phyloP scores from a whole-genome alignment of 495 filamentous ascomycete genomes.

The Aspergillus funiculosus region DNA sequence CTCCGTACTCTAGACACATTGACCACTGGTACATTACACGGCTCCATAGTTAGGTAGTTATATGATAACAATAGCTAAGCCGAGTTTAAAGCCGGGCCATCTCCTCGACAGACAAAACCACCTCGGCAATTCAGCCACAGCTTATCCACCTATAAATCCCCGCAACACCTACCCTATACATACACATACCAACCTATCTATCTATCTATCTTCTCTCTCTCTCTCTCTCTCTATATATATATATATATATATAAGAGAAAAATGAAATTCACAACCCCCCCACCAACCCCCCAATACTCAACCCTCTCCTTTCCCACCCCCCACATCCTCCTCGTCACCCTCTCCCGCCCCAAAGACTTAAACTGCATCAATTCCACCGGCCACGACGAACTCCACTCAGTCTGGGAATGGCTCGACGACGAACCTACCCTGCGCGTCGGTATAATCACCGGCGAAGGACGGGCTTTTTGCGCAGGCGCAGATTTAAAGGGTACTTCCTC shows the following conservation, averaged over 20 bases:
- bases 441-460: conserved; percentile 50
- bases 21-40: too few relatives aligned
- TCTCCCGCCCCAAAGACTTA: conserved; percentile 43
- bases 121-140: too few relatives aligned
- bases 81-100: too few relatives aligned
- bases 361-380: conserved; percentile 47
- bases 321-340: conserved; percentile 45
- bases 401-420: conserved; percentile 53
- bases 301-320: conserved; percentile 42
- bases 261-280: conserved; percentile 31
- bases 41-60: too few relatives aligned
- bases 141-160: too few relatives aligned
- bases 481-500: conserved; percentile 45
- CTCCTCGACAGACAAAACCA: too few relatives aligned
- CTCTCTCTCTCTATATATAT: too few relatives aligned
- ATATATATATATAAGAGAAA: conserved; percentile 1
- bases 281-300: conserved; percentile 34
- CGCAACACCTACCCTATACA: too few relatives aligned
- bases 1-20: too few relatives aligned
- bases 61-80: too few relatives aligned
- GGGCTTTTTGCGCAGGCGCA: conserved; percentile 55
- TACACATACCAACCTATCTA: neutral
- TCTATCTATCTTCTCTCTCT: neutral
- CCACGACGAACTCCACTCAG: conserved; percentile 46
- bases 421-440: conserved; percentile 51